Conservation (phyloP, 192 early-diverging fungal genomes). For the Ambispora gerdemannii region DNA sequence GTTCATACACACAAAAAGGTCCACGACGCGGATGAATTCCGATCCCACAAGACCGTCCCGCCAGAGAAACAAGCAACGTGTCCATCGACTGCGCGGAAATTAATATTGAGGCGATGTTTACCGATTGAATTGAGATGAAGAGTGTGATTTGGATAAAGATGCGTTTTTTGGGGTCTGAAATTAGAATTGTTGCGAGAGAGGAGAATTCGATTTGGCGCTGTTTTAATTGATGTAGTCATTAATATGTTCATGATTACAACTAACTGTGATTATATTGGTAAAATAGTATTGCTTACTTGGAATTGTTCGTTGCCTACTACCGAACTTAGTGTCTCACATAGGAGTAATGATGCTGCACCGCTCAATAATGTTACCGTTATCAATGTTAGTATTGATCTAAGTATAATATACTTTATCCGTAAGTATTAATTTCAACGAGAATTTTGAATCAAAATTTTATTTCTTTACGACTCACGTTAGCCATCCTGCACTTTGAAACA, state of each 20-base stretch:
- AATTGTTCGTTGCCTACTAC: slow-evolving; percentile 70
- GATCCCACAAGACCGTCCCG: slow-evolving; percentile 66
- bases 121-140: slow-evolving; percentile 65
- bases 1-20: slow-evolving; percentile 53
- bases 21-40: slow-evolving; percentile 52
- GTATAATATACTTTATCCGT: no score
- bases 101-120: slow-evolving; percentile 70
- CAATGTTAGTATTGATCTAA: slow-evolving; percentile 57
- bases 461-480: slow-evolving; percentile 36
- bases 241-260: no score
- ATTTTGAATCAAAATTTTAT: no score
- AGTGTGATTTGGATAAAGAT: slow-evolving; percentile 59
- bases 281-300: slow-evolving; percentile 44
- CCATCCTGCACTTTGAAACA: slow-evolving; percentile 59
- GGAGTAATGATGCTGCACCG: slow-evolving; percentile 59
- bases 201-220: slow-evolving; percentile 69
- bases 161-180: slow-evolving; percentile 43
- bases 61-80: slow-evolving; percentile 55
- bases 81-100: slow-evolving; percentile 69
- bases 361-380: slow-evolving; percentile 58
- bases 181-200: slow-evolving; percentile 37
- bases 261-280: slow-evolving; percentile 5
- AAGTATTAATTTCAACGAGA: no score
- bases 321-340: slow-evolving; percentile 65
- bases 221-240: neutral